Evolutionary conservation across 306 rosid genomes (phyloP).

Genomic region (Vicia sativa): DNA sequence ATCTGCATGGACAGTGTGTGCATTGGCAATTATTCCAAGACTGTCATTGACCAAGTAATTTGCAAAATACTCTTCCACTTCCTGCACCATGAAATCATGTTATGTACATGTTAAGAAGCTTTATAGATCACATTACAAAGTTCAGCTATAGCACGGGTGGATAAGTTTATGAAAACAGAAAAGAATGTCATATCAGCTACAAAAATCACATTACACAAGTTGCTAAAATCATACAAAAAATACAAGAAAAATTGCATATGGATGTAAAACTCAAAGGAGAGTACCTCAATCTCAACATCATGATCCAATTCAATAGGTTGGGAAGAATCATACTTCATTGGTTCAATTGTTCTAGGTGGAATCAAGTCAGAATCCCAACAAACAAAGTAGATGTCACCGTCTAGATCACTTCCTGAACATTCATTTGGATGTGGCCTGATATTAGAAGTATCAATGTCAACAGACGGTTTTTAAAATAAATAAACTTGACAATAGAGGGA

Average conservation of each 20-base stretch:
- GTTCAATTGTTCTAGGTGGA: conserved; percentile 42
- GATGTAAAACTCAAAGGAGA: conserved; percentile 4
- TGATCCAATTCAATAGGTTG: conserved; percentile 45
- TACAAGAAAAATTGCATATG: not conserved
- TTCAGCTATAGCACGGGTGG: too few species aligned
- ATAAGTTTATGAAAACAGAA: not conserved
- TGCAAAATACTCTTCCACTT: conserved; percentile 70
- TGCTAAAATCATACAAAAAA: not conserved
- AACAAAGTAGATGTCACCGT: conserved; percentile 78
- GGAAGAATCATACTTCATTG: conserved; percentile 76
- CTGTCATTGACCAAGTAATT: conserved; percentile 76
- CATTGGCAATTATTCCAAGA: conserved; percentile 80
- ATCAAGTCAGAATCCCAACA: conserved; percentile 75
- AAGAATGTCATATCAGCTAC: not conserved
- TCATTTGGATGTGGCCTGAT: conserved; percentile 88
- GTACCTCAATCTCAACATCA: conserved; percentile 73
- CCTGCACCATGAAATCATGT: conserved; percentile 51
- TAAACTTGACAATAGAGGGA: conserved; percentile 1
- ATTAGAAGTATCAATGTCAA: conserved; percentile 30
- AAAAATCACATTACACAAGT: not conserved
- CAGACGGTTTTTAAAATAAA: not conserved
- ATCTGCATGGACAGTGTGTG: conserved; percentile 79
- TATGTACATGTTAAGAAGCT: not conserved
- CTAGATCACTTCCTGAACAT: conserved; percentile 89
- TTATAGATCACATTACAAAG: too few species aligned